Conservation (phyloP, 176 grass and related monocot genomes). For the Typha latifolia region DNA sequence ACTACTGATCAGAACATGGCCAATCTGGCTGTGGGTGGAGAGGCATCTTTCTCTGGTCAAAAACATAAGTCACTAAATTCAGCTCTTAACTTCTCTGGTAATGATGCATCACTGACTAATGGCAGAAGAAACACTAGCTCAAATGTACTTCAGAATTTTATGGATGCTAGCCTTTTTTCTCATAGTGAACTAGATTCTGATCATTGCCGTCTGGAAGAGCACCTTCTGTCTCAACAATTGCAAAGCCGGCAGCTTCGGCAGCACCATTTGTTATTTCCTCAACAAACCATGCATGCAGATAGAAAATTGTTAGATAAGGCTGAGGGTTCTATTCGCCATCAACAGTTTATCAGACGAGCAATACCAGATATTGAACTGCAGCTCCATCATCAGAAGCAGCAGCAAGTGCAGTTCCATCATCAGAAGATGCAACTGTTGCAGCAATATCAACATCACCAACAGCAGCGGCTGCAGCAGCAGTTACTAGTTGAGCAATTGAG, state of each 20-base stretch:
- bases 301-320: too few species aligned
- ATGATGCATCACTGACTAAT: constrained; percentile 42
- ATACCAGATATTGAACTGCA: too few species aligned
- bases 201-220: constrained; percentile 70
- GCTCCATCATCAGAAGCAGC: too few species aligned
- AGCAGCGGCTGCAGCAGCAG: too few species aligned
- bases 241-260: constrained; percentile 11
- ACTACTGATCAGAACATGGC: constrained; percentile 31
- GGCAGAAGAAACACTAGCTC: constrained; percentile 31
- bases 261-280: not conserved
- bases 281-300: too few species aligned
- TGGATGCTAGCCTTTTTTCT: constrained; percentile 31
- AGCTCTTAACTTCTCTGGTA: constrained; percentile 30
- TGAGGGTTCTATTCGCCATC: too few species aligned
- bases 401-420: too few species aligned
- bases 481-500: too few species aligned
- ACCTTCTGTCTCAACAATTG: constrained; percentile 23
- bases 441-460: too few species aligned
- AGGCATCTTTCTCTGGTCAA: constrained; percentile 34
- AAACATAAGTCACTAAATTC: constrained; percentile 35
- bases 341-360: too few species aligned
- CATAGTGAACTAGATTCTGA: constrained; percentile 45
- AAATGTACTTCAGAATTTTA: constrained; percentile 32
- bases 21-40: constrained; percentile 34
- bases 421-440: too few species aligned